Percentiles rank a stretch among this genome's conserved stretches.
These are phyloP conservation scores for Neofusicoccum umdonicola DNA, from an alignment of 2,329 filamentous ascomycete genomes.

Conservation along the genomic window DNA sequence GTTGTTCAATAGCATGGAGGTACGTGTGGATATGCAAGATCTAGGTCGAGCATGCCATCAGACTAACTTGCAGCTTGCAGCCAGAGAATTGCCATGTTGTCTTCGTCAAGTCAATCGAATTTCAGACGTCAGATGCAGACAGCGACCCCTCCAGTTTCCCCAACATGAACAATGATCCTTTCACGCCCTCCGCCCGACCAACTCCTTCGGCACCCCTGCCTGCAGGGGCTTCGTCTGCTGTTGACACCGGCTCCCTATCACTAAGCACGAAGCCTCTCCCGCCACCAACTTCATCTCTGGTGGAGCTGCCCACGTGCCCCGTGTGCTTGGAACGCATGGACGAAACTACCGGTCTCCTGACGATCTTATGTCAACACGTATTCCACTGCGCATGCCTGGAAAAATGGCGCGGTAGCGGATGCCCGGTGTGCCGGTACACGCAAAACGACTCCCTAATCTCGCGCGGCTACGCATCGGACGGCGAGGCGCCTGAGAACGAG, in stretches of 20 bases:
- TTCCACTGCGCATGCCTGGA: conserved; percentile 96
- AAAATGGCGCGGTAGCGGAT: conserved; percentile 92
- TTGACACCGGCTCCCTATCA: conserved; percentile 36
- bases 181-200: conserved; percentile 57
- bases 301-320: conserved; percentile 92
- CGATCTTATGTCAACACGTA: conserved; percentile 94
- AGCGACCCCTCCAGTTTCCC: conserved; percentile 54
- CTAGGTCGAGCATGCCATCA: not conserved
- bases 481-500: conserved; percentile 62
- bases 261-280: conserved; percentile 62
- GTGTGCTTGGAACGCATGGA: conserved; percentile 98
- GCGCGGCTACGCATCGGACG: conserved; percentile 34
- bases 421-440: conserved; percentile 91
- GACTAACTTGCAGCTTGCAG: conserved; percentile 40
- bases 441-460: conserved; percentile 53
- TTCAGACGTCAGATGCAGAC: conserved; percentile 61
- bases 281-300: conserved; percentile 75
- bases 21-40: conserved; percentile 38
- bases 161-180: conserved; percentile 62
- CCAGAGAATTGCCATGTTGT: conserved; percentile 93
- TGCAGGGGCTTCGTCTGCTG: conserved; percentile 31
- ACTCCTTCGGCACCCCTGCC: conserved; percentile 36
- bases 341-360: conserved; percentile 90
- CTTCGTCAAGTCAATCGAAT: conserved; percentile 88
- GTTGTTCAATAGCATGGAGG: conserved; percentile 88